Evolutionary conservation across 2,329 filamentous ascomycete genomes (phyloP), one percentile per base, ranked within the genome.

Genomic region (Botrytis elliptica): DNA sequence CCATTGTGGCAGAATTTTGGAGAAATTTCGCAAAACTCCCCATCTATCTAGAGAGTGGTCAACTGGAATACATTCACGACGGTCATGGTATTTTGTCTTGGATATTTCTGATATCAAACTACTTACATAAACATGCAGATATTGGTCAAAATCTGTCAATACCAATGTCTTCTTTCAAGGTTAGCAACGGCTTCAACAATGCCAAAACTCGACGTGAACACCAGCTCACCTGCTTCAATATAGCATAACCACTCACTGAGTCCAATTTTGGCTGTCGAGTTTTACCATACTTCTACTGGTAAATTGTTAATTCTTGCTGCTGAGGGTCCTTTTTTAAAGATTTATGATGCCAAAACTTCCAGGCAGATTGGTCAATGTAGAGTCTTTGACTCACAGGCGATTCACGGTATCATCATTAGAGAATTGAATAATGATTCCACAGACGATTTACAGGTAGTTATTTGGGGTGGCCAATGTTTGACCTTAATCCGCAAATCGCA

Each of bases 381-480:
- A 38, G 82, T 94, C 44, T 95, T 96, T 79, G 79, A 82, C 25
- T 85, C 86, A n/a, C 92, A 95, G 80, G 84, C 89, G 4, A 89
- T 96, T 69, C 93, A 96, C 81, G 93, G 93, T 4, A 89, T 95
- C 71, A 82, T 85, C n/a, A 82, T 89, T 40, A 77, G 79, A 70
- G 81, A 77, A 22, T 73, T 74, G 14, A 74, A 66, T 2, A 75
- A 64, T 29, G 7, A 20, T 49, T 52, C 14, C 9, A 60, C 64
- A 18, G 66, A 76, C 73, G 75, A 74, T 59, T 38, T 79, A 8
- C 77, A 82, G 60, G 76, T 90, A 16, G 84, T 95, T 9, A 82
- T 91, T 25, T 97, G 93, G 93, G 94, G 94, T 57, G 91, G 90
- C 2, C 85, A 85, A 25, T 87, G 85, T 2, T 82, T 86, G 70